These are phyloP conservation scores for Phaeodactylum tricornutum DNA, from an alignment of 108 stramenopile species.

Conservation along the genomic window DNA sequence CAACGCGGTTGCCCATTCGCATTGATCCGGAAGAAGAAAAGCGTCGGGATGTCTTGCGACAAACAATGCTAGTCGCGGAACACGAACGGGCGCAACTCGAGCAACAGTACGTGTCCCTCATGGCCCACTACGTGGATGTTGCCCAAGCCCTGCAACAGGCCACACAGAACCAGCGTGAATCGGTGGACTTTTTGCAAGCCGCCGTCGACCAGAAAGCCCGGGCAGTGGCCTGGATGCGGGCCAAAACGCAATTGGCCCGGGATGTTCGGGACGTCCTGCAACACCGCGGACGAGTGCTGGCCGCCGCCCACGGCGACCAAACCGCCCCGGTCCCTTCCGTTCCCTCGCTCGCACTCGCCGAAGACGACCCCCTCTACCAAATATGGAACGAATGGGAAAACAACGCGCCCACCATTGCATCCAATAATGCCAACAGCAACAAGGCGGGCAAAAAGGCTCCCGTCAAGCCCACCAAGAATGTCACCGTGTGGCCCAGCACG, in stretches of 20 bases:
- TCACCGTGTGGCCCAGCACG: slow-evolving; percentile 7
- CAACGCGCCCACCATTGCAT: slow-evolving; percentile 6
- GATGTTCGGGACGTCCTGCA: slow-evolving; percentile 50
- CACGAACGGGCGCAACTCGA: slow-evolving; percentile 66
- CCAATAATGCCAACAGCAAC: too few relatives aligned
- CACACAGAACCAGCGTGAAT: slow-evolving; percentile 25
- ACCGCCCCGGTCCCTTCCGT: too few relatives aligned
- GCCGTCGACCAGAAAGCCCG: slow-evolving; percentile 33
- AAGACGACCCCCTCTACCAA: not conserved
- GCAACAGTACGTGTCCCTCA: slow-evolving; percentile 61
- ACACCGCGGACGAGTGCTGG: slow-evolving; percentile 12
- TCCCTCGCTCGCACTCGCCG: too few relatives aligned
- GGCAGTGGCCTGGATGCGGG: slow-evolving; percentile 57
- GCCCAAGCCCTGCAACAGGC: slow-evolving; percentile 41
- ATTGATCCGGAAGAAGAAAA: slow-evolving; percentile 90
- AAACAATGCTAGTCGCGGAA: slow-evolving; percentile 64
- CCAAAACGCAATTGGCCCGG: slow-evolving; percentile 46
- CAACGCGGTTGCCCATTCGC: slow-evolving; percentile 76
- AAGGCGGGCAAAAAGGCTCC: too few relatives aligned
- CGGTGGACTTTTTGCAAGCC: slow-evolving; percentile 38
- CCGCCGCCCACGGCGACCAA: not conserved
- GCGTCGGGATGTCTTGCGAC: slow-evolving; percentile 48
- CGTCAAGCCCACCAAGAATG: too few relatives aligned
- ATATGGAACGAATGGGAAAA: slow-evolving; percentile 9
- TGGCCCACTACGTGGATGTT: slow-evolving; percentile 72